Percentiles rank a stretch among this genome's conserved stretches.
Conservation (phyloP, 192 early-diverging fungal species). For the Chytriomyces sp. region DNA sequence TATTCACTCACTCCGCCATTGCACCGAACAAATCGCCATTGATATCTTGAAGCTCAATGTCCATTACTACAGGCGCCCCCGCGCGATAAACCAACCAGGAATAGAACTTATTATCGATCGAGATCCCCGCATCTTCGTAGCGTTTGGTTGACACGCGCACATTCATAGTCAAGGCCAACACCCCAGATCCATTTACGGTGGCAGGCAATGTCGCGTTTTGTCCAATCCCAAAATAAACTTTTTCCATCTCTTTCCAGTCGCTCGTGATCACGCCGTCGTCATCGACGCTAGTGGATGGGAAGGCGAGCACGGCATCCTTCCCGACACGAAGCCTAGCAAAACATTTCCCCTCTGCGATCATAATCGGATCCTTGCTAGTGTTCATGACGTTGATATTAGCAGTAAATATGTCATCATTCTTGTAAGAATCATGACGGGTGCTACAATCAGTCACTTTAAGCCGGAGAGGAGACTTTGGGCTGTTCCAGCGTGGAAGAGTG, state of each 20-base stretch:
- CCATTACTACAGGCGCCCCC: constrained; percentile 16
- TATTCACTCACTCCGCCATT: constrained; percentile 7
- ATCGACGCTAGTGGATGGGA: constrained; percentile 3
- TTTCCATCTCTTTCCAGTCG: constrained; percentile 6
- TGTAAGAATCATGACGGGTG: background rate
- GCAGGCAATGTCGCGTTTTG: background rate
- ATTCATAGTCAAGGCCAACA: background rate
- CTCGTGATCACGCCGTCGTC: background rate
- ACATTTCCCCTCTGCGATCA: background rate
- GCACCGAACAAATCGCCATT: constrained; percentile 16
- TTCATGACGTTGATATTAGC: constrained; percentile 4
- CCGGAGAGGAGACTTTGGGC: background rate
- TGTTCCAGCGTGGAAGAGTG: background rate
- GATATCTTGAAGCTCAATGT: constrained; percentile 28
- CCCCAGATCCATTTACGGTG: background rate
- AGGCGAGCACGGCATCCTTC: background rate
- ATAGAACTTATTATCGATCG: background rate
- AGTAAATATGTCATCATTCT: constrained; percentile 1
- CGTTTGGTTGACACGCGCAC: background rate
- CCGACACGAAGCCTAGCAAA: constrained; percentile 4
- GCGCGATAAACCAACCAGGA: constrained; percentile 17
- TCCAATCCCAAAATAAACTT: background rate
- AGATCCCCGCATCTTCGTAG: background rate
- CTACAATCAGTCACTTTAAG: background rate
- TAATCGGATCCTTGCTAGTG: background rate